Base-by-base conservation (phyloP, 2,329 filamentous ascomycete genomes). In the Neocucurbitaria cava region DNA sequence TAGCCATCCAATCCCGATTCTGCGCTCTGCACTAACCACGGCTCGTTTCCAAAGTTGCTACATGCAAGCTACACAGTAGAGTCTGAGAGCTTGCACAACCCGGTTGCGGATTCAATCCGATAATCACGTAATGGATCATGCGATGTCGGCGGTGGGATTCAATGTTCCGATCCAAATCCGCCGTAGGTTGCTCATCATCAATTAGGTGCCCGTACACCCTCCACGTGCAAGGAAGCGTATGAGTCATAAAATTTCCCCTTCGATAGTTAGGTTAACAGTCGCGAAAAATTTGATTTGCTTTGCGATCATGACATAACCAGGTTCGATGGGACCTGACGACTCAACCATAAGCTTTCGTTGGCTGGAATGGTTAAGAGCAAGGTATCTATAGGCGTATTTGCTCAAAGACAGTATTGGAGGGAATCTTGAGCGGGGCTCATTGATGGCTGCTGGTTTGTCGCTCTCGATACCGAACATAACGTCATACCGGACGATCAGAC, bases 201-300 rank as follows among this genome's bases (percentile, higher is more conserved):
- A n/a, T n/a, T n/a, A n/a, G n/a, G n/a, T n/a, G n/a, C 40, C 54
- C 35, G 51, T 38, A 6, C 54, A 21, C 4, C 55, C 54, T 47
- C 52, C 54, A 26, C 30, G 40, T 17, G 46, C 46, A 28, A 61
- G 11, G 45, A 55, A 5, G 46, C 46, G 49, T 83, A 84, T 4
- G 83, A 68, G 0, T 72, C 69, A 4, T n/a, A n/a, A n/a, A n/a
- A n/a, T n/a, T n/a, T n/a, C n/a, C n/a, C n/a, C n/a, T n/a, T n/a
- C n/a, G n/a, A n/a, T n/a, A n/a, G n/a, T n/a, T n/a, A n/a, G n/a
- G n/a, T n/a, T n/a, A 0, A 80, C 78, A 15, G 71, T 74, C 1
- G 74, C 62, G 46, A 83, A 81, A 0, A 80, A 78, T 59, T 81
- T 81, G 6, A 72, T 68, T 11, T 69, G 70, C 10, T 75, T 76